Percentiles rank a stretch among this genome's conserved stretches.
Evolutionary conservation across 192 early-diverging fungal species (phyloP).

Genomic region (Phycomyces blakesleeanus): DNA sequence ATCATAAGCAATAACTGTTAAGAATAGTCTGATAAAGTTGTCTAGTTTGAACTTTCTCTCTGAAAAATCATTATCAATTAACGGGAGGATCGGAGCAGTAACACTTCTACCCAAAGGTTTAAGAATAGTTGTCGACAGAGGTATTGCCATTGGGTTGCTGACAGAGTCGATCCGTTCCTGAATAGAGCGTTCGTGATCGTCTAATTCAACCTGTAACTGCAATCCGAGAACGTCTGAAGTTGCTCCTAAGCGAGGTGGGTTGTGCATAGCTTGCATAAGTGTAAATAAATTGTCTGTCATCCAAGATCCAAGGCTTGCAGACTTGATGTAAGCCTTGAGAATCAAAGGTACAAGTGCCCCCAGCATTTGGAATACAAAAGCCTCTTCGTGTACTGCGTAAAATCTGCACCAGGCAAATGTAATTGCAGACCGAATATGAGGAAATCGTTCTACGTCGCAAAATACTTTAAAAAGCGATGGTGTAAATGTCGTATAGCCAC

Average conservation of each 20-base stretch:
- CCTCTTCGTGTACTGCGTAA: conserved; percentile 51
- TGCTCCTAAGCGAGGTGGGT: conserved; percentile 27
- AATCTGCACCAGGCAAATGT: conserved; percentile 48
- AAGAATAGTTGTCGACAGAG: conserved; percentile 25
- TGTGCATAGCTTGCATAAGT: conserved; percentile 45
- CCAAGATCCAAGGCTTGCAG: conserved; percentile 30
- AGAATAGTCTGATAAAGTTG: conserved; percentile 53
- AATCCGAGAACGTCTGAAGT: conserved; percentile 32
- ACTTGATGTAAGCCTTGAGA: conserved; percentile 37
- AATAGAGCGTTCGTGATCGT: conserved; percentile 30
- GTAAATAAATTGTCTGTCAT: conserved; percentile 41
- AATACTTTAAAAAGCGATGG: conserved; percentile 54
- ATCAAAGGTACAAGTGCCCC: conserved; percentile 49
- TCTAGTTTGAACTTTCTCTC: conserved; percentile 40
- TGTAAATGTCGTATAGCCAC: conserved; percentile 48
- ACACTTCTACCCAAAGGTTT: conserved; percentile 28
- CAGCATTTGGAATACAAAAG: conserved; percentile 55
- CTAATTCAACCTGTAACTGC: conserved; percentile 33
- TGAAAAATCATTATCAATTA: conserved; percentile 13
- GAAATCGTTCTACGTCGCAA: conserved; percentile 40
- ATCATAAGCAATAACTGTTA: conserved; percentile 57
- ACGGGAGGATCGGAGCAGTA: conserved; percentile 16
- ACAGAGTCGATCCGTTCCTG: conserved; percentile 29
- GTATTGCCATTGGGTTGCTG: conserved; percentile 24
- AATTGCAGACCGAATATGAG: conserved; percentile 40